Evolutionary conservation across 1,284 basidiomycete genomes (phyloP).

Genomic region (Albatrellus sp.): DNA sequence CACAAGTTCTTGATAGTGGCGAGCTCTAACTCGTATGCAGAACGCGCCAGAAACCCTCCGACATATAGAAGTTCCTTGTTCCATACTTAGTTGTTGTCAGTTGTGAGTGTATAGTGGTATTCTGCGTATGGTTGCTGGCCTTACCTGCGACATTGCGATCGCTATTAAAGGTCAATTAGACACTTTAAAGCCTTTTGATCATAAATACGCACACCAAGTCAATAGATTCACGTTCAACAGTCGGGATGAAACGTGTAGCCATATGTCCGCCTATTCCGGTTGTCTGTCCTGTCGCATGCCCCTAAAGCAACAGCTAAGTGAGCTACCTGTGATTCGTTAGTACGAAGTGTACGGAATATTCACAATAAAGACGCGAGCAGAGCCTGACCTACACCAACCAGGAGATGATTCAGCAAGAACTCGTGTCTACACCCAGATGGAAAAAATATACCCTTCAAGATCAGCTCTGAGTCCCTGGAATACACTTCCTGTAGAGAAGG

Average conservation of each 20-base stretch:
- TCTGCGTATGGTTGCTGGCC: constrained; percentile 10
- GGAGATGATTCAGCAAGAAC: background rate
- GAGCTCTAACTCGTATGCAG: constrained; percentile 84
- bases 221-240: constrained; percentile 92
- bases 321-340: constrained; percentile 3
- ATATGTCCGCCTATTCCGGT: constrained; percentile 90
- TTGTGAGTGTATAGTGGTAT: background rate
- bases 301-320: constrained; percentile 23
- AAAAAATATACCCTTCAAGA: constrained; percentile 51
- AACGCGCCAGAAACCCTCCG: constrained; percentile 73
- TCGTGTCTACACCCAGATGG: too few species aligned
- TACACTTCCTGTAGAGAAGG: constrained; percentile 58
- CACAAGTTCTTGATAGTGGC: constrained; percentile 41
- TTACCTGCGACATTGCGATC: constrained; percentile 67
- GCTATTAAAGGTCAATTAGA: constrained; percentile 24
- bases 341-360: constrained; percentile 12
- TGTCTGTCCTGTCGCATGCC: constrained; percentile 81
- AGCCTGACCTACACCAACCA: constrained; percentile 34
- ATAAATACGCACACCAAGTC: constrained; percentile 60
- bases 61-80: constrained; percentile 80
- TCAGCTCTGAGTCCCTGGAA: constrained; percentile 81
- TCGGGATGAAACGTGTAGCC: constrained; percentile 89
- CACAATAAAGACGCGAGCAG: constrained; percentile 71
- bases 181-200: constrained; percentile 14
- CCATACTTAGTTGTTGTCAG: constrained; percentile 47